Evolutionary conservation across 1,284 basidiomycete species (phyloP).

Genomic region (Sparassis latifolia): DNA sequence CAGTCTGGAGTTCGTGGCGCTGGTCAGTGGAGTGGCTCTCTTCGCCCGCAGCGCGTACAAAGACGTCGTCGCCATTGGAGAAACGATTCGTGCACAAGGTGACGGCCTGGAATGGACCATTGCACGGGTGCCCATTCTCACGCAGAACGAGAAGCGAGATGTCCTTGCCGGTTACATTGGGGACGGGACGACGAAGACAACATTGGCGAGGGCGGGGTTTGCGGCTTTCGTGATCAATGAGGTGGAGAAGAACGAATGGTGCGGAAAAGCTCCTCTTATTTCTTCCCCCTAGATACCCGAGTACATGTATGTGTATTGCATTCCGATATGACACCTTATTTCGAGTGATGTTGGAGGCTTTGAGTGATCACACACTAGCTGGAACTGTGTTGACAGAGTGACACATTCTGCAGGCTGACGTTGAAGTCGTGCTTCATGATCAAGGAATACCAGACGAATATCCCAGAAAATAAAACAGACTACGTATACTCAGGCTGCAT

Average conservation of each 20-base stretch:
- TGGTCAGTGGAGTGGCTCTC: constrained; percentile 33
- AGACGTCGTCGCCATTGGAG: constrained; percentile 47
- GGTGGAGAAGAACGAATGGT: constrained; percentile 46
- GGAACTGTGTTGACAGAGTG: too few relatives aligned
- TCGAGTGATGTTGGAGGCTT: neutral
- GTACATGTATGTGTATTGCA: neutral
- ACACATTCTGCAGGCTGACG: too few relatives aligned
- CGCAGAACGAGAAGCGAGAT: constrained; percentile 35
- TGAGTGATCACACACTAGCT: too few relatives aligned
- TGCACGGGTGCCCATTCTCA: constrained; percentile 55
- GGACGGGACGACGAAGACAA: constrained; percentile 44
- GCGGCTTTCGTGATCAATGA: constrained; percentile 54
- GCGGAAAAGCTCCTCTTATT: constrained; percentile 24
- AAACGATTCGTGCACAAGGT: constrained; percentile 42
- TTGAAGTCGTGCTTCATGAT: too few relatives aligned
- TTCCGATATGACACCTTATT: neutral
- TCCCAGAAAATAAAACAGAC: too few relatives aligned
- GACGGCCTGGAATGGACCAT: constrained; percentile 59
- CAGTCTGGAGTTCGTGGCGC: constrained; percentile 38
- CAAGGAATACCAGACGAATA: too few relatives aligned
- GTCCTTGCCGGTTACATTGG: constrained; percentile 58
- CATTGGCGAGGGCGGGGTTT: constrained; percentile 47
- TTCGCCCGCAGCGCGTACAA: constrained; percentile 36
- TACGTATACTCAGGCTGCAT: too few relatives aligned
- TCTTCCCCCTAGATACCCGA: constrained; percentile 18